Evolutionary conservation across 495 filamentous ascomycete species (phyloP), one percentile per base, ranked within the genome.

Genomic region (Parmelia sp.): DNA sequence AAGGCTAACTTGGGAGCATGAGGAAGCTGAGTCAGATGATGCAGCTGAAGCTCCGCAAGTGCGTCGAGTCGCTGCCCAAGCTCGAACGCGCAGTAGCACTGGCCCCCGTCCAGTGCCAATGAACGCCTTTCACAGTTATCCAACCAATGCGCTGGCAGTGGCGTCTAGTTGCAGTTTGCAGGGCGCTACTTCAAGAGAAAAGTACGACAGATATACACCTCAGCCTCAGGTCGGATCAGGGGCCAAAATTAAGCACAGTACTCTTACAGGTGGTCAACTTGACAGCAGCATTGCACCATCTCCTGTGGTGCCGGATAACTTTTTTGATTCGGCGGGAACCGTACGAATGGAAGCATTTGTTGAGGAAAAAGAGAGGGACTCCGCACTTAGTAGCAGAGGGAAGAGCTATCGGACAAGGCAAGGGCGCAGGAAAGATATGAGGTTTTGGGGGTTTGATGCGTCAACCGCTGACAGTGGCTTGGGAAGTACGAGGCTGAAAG

Each of bases 301-400:
- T 65, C 21, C 70, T 73, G 37, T 67, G 60, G 58, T 72, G 61
- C 42, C 67, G 62, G 57, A 76, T 33, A 79, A 81, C 63, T 79
- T 80, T 68, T 83, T 82, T 63, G 82, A 84, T 62, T 86, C 89
- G 0, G 88, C 96, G 36, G 94, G 94, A 21, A 96, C 91, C 14
- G 85, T 98, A 47, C 85, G 94, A 36, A 98, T 98, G 94, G 94
- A 97, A 74, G 94, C 94, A 0, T 98, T 98, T 71, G 88, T 92
- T 60, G 86, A 85, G 63, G 83, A 83, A 19, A 72, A 83, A 19
- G 73, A 60, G 6, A 57, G 0, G 21, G 37, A 45, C 9, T 39
- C 31, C 29, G 57, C 25, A 27, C 39, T 63, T n/a, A 25, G 21
- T 10, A 3, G 25, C 14, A 57, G 14, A 51, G 64, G 40, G 17